Base-by-base conservation (phyloP, 2,329 filamentous ascomycete species). In the Hymenoscyphus linearis region DNA sequence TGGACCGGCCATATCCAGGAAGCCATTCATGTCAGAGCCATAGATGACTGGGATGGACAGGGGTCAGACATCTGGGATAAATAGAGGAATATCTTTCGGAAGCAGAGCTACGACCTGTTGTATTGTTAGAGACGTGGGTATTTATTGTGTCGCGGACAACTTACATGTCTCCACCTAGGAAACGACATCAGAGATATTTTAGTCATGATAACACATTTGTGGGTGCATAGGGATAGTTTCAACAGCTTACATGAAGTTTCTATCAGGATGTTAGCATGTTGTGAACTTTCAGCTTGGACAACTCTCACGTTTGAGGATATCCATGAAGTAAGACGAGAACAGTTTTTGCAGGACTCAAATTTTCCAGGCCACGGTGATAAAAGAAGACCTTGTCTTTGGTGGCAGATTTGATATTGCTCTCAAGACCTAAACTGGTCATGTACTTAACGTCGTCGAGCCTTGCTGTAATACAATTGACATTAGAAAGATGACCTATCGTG, bases 1-100 rank as follows among this genome's bases (percentile, higher is more conserved):
- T 71, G 62, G 73, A 75, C 62, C 76, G 70, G 55, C 79, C 79
- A 66, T 81, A 81, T 53, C 78, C 78, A 0, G 78, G 78, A 10
- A 80, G 73, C 66, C 74, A 22, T 18, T 16, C n/a, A 14, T 31
- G 22, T 37, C 58, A 47, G 40, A 16, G 40, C 18, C 10, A 55
- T 31, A 35, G 9, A 16, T 36, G 27, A n/a, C n/a, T 40, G 31
- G 36, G 52, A 26, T 54, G 16, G 6, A 22, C 18, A 34, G 16
- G 26, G n/a, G 13, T 4, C 63, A 47, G 58, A 69, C 67, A 61
- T 76, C 79, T 9, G 77, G 78, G 47, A 80, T 71, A 70, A 79
- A 80, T 26, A 80, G 73, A 2, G 78, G 77, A 35, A 76, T 69
- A 26, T 74, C 68, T 35, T 69, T 64, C 37, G 76, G 74, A 25